phyloP scores from a whole-genome alignment of 768 basidiomycete species.

The Termitomyces sp. region DNA sequence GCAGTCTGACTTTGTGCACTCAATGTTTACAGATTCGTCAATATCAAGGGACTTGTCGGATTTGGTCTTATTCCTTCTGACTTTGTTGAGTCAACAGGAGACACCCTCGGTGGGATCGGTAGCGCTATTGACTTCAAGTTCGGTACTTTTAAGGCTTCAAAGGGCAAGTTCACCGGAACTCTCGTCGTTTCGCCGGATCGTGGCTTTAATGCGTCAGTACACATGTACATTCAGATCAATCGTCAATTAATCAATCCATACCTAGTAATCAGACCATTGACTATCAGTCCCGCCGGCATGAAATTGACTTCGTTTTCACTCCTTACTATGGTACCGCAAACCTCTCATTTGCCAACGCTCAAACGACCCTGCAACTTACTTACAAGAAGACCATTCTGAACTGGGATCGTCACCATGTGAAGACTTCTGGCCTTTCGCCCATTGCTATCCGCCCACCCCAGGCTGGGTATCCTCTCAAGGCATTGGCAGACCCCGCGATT shows the following conservation, averaged over 20 bases:
- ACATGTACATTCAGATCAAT: neutral
- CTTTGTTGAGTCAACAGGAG: slow-evolving; percentile 48
- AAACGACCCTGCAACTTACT: slow-evolving; percentile 42
- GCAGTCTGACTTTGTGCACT: too few species aligned
- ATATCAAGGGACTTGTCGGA: slow-evolving; percentile 44
- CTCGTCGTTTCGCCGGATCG: slow-evolving; percentile 47
- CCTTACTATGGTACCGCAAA: slow-evolving; percentile 46
- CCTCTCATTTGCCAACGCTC: slow-evolving; percentile 43
- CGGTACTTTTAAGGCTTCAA: slow-evolving; percentile 27
- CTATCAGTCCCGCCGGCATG: slow-evolving; percentile 60
- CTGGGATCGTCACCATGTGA: slow-evolving; percentile 36
- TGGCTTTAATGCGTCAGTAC: slow-evolving; percentile 49
- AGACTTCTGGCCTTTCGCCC: slow-evolving; percentile 55
- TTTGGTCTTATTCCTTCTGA: slow-evolving; percentile 60
- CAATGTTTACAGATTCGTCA: too few species aligned
- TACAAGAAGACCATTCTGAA: slow-evolving; percentile 47
- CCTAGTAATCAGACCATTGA: slow-evolving; percentile 47
- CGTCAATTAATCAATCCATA: neutral
- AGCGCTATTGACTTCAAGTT: slow-evolving; percentile 54
- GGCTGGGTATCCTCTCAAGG: slow-evolving; percentile 20
- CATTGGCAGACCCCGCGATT: slow-evolving; percentile 35
- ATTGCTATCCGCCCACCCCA: slow-evolving; percentile 36
- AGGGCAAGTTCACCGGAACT: slow-evolving; percentile 38
- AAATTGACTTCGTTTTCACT: slow-evolving; percentile 48
- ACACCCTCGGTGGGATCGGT: slow-evolving; percentile 59